phyloP scores from a whole-genome alignment of 2,329 filamentous ascomycete genomes.

The Phymatotrichopsis omnivora region DNA sequence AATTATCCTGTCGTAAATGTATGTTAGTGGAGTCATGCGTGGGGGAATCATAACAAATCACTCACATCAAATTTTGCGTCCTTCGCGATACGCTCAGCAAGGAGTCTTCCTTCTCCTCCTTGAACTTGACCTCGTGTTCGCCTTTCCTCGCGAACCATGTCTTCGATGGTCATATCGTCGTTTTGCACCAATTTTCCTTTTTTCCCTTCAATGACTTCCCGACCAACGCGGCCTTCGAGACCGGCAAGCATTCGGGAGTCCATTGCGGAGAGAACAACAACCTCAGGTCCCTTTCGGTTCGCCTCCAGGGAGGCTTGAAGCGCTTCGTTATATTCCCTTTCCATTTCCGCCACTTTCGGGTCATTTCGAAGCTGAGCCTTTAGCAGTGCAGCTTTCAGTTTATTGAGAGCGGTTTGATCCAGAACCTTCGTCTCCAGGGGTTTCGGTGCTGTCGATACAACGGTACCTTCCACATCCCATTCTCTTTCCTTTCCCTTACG shows the following conservation, averaged over 20 bases:
- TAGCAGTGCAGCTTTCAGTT: slow-evolving; percentile 87
- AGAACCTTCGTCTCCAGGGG: slow-evolving; percentile 40
- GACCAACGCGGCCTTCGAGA: slow-evolving; percentile 46
- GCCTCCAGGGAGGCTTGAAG: slow-evolving; percentile 45
- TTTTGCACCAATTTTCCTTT: slow-evolving; percentile 81
- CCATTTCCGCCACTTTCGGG: slow-evolving; percentile 63
- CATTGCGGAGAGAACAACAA: slow-evolving; percentile 76
- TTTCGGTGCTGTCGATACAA: not conserved
- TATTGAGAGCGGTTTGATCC: slow-evolving; percentile 74
- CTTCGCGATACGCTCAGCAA: slow-evolving; percentile 89
- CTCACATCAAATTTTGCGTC: slow-evolving; percentile 71
- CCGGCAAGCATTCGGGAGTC: slow-evolving; percentile 76
- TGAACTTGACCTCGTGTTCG: slow-evolving; percentile 50
- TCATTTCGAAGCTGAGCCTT: slow-evolving; percentile 80
- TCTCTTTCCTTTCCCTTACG: slow-evolving; percentile 32
- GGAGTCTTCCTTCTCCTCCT: slow-evolving; percentile 66
- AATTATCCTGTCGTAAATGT: slow-evolving; percentile 54
- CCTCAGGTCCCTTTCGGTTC: slow-evolving; percentile 50
- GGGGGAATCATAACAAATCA: slow-evolving; percentile 12
- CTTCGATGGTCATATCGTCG: slow-evolving; percentile 88
- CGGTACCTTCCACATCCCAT: slow-evolving; percentile 17
- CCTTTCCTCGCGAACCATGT: slow-evolving; percentile 93
- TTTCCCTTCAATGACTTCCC: slow-evolving; percentile 74
- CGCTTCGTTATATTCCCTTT: slow-evolving; percentile 73
- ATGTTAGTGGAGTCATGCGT: slow-evolving; percentile 1